Base-by-base conservation (phyloP, 2,329 filamentous ascomycete genomes). In the Fusarium acutatum region DNA sequence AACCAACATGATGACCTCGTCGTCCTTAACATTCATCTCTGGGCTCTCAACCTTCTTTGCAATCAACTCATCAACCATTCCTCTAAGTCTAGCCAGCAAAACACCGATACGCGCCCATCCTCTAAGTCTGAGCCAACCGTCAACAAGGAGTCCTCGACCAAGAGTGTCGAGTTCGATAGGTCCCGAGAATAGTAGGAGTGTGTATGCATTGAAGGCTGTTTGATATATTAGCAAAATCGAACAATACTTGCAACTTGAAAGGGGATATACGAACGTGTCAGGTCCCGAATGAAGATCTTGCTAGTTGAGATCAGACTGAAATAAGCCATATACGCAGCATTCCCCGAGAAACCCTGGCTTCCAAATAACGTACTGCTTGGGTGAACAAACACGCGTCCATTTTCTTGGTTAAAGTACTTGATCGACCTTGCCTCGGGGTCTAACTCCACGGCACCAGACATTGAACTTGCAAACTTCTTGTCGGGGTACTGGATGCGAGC, bases 61-160 rank as follows among this genome's bases (percentile, higher is more conserved):
- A 78, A 99, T 89, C 69, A 97, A 87, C 73, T 92, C 90, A 84
- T 99, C 96, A 60, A 99, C 87, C 91, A 98, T 93, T 64, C 91
- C 91, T 71, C 96, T 88, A 74, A 99, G 83, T 71, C 96, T 87
- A 50, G 92, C 93, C 6, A 97, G 92, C 75, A 99, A 82, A 18
- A 98, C 96, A 35, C 96, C 96, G 72, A 99, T 96, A 52, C 96
- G 89, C 3, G 96, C 96, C 96, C 96, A 99, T 2, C 96, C 96
- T 30, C 94, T 88, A 37, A 99, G 84, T 40, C 87, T 82, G 60
- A 98, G 85, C 96, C 96, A 98, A 58, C 94, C 95, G 82, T 98
- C 96, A 7, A 99, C 94, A 7, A 98, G 85, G 24, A 99, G 84
- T 0, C 96, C 96, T 28, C 95, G 87, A 11, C 96, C 96, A 47